Percentiles rank a stretch among this genome's conserved stretches.
These are phyloP conservation scores for Rhazya stricta DNA, from an alignment of 257 asterid genomes.

Conservation along the genomic window DNA sequence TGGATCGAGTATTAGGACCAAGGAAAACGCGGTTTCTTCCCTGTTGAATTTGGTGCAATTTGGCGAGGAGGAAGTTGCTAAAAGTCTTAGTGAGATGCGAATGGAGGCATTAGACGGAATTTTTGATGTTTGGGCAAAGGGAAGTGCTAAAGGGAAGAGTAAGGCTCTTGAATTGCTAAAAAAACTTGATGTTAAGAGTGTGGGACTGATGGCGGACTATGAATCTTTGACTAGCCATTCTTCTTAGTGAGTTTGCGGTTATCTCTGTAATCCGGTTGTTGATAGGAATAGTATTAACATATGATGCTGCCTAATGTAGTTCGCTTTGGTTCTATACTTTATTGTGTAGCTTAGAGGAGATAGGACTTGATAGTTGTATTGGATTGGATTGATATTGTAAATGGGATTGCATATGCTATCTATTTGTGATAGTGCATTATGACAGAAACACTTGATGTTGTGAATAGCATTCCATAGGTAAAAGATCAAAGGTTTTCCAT, in stretches of 20 bases:
- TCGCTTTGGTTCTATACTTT: not conserved
- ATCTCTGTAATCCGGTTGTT: not conserved
- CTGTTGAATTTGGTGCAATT: slow-evolving; percentile 71
- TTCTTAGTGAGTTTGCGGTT: not conserved
- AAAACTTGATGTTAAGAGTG: slow-evolving; percentile 33
- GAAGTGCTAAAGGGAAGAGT: slow-evolving; percentile 67
- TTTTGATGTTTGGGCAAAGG: slow-evolving; percentile 61
- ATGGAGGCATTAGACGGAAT: slow-evolving; percentile 67
- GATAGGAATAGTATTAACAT: not conserved
- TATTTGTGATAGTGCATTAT: not conserved
- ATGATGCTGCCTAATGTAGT: not conserved
- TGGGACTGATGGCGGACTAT: slow-evolving; percentile 7
- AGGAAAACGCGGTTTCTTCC: slow-evolving; percentile 76
- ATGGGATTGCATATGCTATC: not conserved
- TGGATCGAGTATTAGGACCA: slow-evolving; percentile 67
- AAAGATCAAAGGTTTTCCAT: not conserved
- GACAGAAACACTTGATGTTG: not conserved
- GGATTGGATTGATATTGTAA: not conserved
- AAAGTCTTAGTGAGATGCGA: slow-evolving; percentile 48
- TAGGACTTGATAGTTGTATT: not conserved
- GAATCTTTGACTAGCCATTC: not conserved
- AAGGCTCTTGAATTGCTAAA: slow-evolving; percentile 57
- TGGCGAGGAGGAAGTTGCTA: slow-evolving; percentile 53
- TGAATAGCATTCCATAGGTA: too few species aligned
- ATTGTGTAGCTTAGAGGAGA: not conserved